Base-by-base conservation (phyloP, 805 yeast genomes). In the Saccharomycopsis sp. region DNA sequence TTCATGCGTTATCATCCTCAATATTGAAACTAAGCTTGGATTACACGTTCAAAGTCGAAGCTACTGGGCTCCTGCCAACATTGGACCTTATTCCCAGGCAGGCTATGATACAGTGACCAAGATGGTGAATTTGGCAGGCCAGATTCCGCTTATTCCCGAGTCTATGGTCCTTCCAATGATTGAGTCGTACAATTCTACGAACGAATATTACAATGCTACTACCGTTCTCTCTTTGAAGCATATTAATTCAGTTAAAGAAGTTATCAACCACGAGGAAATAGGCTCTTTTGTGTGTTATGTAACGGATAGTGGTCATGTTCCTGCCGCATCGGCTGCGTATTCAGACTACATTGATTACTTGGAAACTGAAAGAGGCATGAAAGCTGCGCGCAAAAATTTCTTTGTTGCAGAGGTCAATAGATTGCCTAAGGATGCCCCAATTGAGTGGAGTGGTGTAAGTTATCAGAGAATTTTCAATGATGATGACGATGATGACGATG, bases 1-100 rank as follows among this genome's bases (percentile, higher is more conserved):
- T 8, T 88, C 97, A 0, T 83, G 86, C 15, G 73, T 79, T 14
- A 78, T 79, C 0, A 66, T 83, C 1, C 49, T 64, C 15, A 34
- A 56, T 42, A 42, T 57, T 5, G 34, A 59, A 1, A 42, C 56
- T 9, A 86, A 86, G 64, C 73, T 72, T 34, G 97, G 98, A 0
- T 73, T 93, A 15, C 98, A 94, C 67, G 90, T 94, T 7, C 93
- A 94, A 65, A 91, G 97, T 1, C 78, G 92, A 60, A 91, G 97
- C 47, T 92, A 88, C 69, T 94, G 99, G 99, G 98, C 97, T 0
- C 99, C 99, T 0, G 93, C 96, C 42, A 94, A 94, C 64, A 94
- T 94, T 52, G 99, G 99, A 0, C 99, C 99, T 0, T 94, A 94
- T 68, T 93, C 99, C 0, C 99, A 94, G 70, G 81, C 92, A 0